phyloP scores from a whole-genome alignment of 2,329 filamentous ascomycete species.

The Drechslerella dactyloides region DNA sequence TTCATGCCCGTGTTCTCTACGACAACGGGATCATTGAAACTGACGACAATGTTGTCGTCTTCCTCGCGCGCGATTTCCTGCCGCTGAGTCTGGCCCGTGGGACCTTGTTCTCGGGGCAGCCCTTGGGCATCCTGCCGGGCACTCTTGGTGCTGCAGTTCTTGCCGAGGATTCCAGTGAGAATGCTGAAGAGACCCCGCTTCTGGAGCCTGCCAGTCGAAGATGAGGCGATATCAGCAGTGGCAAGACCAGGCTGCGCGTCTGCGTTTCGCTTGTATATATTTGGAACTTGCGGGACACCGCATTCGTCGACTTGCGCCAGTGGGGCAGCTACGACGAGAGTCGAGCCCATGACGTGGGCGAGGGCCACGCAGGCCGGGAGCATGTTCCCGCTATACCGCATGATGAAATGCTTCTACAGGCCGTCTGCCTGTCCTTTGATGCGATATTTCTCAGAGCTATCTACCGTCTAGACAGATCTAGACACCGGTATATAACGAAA shows the following conservation, averaged over 20 bases:
- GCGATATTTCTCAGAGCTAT: background rate
- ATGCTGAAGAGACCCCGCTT: conserved; percentile 10
- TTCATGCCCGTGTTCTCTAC: no score
- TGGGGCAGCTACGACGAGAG: conserved; percentile 19
- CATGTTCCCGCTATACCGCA: conserved; percentile 32
- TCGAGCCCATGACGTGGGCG: conserved; percentile 13
- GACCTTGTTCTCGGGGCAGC: background rate
- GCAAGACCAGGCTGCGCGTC: conserved; percentile 13
- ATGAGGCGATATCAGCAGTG: background rate
- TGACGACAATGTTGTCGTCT: background rate
- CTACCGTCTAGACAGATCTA: background rate
- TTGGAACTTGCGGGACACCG: conserved; percentile 3
- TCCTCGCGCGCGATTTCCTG: background rate
- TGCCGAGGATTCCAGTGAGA: conserved; percentile 2
- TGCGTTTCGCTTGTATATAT: conserved; percentile 32
- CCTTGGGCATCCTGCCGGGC: background rate
- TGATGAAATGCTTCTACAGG: conserved; percentile 9
- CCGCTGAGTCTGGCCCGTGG: background rate
- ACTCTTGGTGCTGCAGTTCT: conserved; percentile 10
- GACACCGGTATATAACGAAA: background rate
- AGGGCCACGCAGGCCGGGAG: conserved; percentile 34
- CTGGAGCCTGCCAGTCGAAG: conserved; percentile 11
- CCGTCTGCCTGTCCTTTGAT: background rate
- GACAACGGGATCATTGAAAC: no score
- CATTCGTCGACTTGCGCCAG: conserved; percentile 8